Percentiles rank a stretch among this genome's conserved stretches.
Conservation (phyloP, 176 grass and related monocot genomes). For the Carex littledalei region DNA sequence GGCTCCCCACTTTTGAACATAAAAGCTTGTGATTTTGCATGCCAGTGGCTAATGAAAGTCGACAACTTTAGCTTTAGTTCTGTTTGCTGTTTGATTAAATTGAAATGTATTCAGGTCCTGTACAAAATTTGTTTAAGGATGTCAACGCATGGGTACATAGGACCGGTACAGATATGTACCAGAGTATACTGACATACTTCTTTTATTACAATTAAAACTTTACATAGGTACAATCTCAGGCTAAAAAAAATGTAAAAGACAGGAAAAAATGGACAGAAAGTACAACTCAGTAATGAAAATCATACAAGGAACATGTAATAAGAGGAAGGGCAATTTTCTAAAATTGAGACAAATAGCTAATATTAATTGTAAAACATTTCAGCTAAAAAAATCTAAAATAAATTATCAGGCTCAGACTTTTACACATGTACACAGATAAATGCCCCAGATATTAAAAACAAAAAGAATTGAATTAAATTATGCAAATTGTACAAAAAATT, state of each 20-base stretch:
- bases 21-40: too few relatives aligned
- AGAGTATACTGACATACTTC: background rate
- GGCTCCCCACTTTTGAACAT: too few relatives aligned
- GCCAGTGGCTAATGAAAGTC: background rate
- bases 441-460: slow-evolving; percentile 20
- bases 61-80: too few relatives aligned
- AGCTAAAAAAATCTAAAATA: background rate
- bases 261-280: background rate
- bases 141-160: background rate
- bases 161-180: background rate
- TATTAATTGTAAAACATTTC: background rate
- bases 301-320: background rate
- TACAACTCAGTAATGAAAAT: background rate
- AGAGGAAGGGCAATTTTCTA: background rate
- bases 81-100: too few relatives aligned
- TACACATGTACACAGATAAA: slow-evolving; percentile 10
- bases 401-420: background rate
- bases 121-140: too few relatives aligned
- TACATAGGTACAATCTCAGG: background rate
- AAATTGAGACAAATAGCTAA: background rate
- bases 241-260: background rate
- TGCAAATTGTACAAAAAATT: slow-evolving; percentile 41
- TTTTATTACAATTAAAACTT: background rate
- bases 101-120: too few relatives aligned
- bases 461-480: slow-evolving; percentile 44